Evolutionary conservation across 176 grass and related monocot species (phyloP), one percentile per base, ranked within the genome.

Genomic region (Aechmea fasciata): DNA sequence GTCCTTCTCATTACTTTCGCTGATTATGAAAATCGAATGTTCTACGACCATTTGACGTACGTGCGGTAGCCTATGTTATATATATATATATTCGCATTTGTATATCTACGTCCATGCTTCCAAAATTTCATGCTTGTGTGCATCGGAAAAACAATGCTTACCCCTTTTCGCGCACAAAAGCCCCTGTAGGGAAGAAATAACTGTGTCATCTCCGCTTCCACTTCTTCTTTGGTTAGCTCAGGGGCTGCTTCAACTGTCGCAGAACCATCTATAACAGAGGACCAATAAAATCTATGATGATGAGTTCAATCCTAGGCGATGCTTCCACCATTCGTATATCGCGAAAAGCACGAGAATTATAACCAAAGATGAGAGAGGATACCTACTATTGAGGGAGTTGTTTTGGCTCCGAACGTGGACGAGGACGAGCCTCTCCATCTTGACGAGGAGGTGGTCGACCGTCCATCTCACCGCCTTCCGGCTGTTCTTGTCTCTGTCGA

Each of bases 111-210:
- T 23, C 22, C 61, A 57, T 59, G 65, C 14, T 13, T 13, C 1
- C 64, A 62, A 81, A 64, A 23, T 63, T 63, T 66, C 79, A 64
- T 9, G 49, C 15, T 11, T 18, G 50, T n/a, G n/a, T 52, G 14
- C 24, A 59, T 49, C 48, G 57, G 11, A 13, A 7, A 64, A 29
- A 11, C 73, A 54, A 2, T 41, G 53, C 81, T 80, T 79, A 96
- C 87, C 79, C 87, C 84, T 88, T 91, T 96, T 20, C 91, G 87
- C 71, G 91, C 91, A 52, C 87, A 96, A 67, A 91, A 96, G 33
- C 91, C 91, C 73, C 87, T 80, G 65, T 85, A 88, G 11, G 84
- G 79, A 49, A 85, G 71, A 63, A 96, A 96, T 15, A 96, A 48
- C 2, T 91, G 84, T 48, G 65, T 50, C 52, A 88, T 79, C 55